A percentile compares a stretch with the other conserved stretches of the same genome.
phyloP scores from a whole-genome alignment of 306 rosid genomes.

The Vigna hirtella region DNA sequence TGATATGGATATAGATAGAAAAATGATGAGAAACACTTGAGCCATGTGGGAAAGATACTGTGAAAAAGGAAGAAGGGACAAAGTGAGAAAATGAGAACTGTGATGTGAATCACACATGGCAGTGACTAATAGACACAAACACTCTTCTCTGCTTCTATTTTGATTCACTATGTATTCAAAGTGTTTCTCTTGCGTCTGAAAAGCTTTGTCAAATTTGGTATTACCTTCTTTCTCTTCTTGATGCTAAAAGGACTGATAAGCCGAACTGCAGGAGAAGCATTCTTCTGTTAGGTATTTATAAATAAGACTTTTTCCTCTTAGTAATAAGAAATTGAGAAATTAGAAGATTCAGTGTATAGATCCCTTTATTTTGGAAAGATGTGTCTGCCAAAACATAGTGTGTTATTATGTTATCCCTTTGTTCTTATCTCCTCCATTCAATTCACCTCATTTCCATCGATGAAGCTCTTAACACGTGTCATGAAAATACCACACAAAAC shows the following conservation, averaged over 20 bases:
- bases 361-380: conserved; percentile 18
- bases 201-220: conserved; percentile 67
- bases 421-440: background rate
- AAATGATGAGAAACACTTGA: conserved; percentile 24
- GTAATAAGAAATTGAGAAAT: background rate
- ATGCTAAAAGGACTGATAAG: conserved; percentile 61
- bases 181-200: conserved; percentile 55
- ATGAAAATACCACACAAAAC: background rate
- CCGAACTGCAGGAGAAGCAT: no score
- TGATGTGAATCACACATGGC: background rate
- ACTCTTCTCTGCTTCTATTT: conserved; percentile 18
- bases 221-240: conserved; percentile 69
- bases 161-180: background rate
- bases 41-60: background rate
- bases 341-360: conserved; percentile 26
- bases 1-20: conserved; percentile 26
- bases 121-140: conserved; percentile 10
- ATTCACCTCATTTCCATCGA: background rate
- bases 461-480: conserved; percentile 34
- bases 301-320: no score
- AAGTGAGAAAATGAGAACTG: background rate
- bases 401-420: background rate
- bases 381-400: background rate
- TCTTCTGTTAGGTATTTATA: no score
- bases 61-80: background rate